Base-by-base conservation (phyloP, 2,329 filamentous ascomycete genomes). In the Apiospora rasikravindrae region DNA sequence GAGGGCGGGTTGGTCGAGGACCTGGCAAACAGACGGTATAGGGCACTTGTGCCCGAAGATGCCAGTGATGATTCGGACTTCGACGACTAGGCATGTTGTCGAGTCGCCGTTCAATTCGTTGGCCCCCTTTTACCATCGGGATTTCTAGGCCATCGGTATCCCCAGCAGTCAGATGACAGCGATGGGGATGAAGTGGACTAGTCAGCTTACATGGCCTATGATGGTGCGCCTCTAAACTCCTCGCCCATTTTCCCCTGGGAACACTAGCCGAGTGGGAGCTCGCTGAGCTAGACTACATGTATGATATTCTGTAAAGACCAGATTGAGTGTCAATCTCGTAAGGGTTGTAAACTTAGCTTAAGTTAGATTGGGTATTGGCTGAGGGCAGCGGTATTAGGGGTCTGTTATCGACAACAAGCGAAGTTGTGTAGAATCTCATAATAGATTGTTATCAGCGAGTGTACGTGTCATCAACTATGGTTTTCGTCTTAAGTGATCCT, bases 1-100 rank as follows among this genome's bases (percentile, higher is more conserved):
- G 94, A 97, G 78, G 95, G 95, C 2, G 95, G 96, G 0, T 86
- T 98, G 29, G 95, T 97, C 79, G 94, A 97, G 78, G 96, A 98
- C 79, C 84, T 99, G 73, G 93, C 94, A 1, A 92, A 90, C 72
- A 87, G 94, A 73, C 87, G 93, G 75, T 97, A 95, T 81, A 89
- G 94, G 72, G 92, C 94, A 1, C 86, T 97, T 33, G 82, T 95
- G 72, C 90, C 93, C 2, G 93, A 96, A 75, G 93, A 96, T 67
- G 82, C 85, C 53, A 93, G 91, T 74, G 94, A 96, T 75, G 94
- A 96, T 78, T 93, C 91, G 44, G 93, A 95, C 70, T 92, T 94
- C 69, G 86, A 88, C 14, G 66, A 68, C n/a, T 68, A 68, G 19
- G 42, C 4, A 68, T 29, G 10, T 40, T 29, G 10, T 40, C 19